Percentiles rank a stretch among this genome's conserved stretches.
phyloP scores from a whole-genome alignment of 495 filamentous ascomycete genomes.

The Sphaerosporella brunnea region DNA sequence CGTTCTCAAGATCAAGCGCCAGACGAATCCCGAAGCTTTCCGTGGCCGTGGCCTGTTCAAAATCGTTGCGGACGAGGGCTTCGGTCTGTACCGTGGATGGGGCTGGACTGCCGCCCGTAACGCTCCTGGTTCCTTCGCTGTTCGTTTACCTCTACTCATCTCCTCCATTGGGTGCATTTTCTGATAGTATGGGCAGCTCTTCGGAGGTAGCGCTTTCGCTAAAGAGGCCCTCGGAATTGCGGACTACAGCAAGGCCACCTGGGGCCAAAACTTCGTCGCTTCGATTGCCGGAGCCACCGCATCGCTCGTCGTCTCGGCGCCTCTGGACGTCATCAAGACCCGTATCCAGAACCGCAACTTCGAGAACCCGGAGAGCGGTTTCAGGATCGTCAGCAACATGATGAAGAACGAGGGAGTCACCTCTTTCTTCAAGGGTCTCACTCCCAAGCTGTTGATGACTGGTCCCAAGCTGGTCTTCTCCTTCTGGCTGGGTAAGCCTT shows the following conservation, averaged over 20 bases:
- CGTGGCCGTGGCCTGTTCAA: constrained; percentile 75
- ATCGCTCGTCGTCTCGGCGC: constrained; percentile 81
- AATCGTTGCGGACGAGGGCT: constrained; percentile 85
- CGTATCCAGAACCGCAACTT: constrained; percentile 99
- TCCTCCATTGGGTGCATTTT: constrained; percentile 7
- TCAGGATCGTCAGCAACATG: constrained; percentile 83
- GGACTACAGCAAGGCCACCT: constrained; percentile 92
- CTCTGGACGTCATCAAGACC: constrained; percentile 97
- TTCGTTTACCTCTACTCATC: constrained; percentile 33
- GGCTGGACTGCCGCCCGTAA: constrained; percentile 96
- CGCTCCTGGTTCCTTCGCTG: constrained; percentile 89
- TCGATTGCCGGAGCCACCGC: constrained; percentile 87
- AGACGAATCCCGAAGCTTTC: constrained; percentile 98
- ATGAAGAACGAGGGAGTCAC: constrained; percentile 63
- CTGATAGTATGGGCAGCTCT: constrained; percentile 45
- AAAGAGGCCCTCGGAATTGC: constrained; percentile 76
- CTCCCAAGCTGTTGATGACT: constrained; percentile 95
- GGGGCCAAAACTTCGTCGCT: constrained; percentile 92
- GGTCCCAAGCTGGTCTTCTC: constrained; percentile 97
- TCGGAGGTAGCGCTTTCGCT: constrained; percentile 93
- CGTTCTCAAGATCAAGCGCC: constrained; percentile 97
- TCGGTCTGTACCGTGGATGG: constrained; percentile 89
- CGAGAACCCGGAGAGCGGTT: constrained; percentile 85
- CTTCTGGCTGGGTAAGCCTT: constrained; percentile 63
- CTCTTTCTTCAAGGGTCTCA: constrained; percentile 94